Base-by-base conservation (phyloP, 139 green algal genomes). In the Marvania coccoides region DNA sequence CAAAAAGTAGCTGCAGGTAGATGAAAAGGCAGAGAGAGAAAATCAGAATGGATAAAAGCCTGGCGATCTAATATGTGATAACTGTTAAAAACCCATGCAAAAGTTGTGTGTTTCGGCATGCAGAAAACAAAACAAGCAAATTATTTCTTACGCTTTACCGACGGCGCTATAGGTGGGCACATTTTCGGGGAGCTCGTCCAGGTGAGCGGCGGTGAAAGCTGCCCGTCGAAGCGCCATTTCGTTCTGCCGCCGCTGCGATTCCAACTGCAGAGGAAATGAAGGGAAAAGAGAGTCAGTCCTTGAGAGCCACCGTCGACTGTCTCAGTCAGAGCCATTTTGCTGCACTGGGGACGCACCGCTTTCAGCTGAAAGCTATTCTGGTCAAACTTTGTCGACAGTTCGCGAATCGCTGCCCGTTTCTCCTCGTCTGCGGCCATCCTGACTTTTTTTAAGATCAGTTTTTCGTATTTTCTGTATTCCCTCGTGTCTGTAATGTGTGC, bases 191-290 rank as follows among this genome's bases (percentile, higher is more conserved):
- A 76, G 13, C n/a, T 63, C 56, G 13, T 80, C 67, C 47, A 80
- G 55, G 58, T 80, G 67, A 2, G 73, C 46, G 8, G 67, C 67
- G 1, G 73, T 80, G 53, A 76, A 69, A 6, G 73, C 73, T 33
- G 73, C 73, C 10, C 73, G 61, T 8, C 73, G 67, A 19, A 73
- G 39, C 23, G 64, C 31, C 7, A 46, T 24, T 38, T 72, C 67
- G 23, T 53, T 33, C 4, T 34, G 24, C 2, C 67, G 66, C 37
- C 38, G 37, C 37, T 72, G 61, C 33, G 36, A 45, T 35, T 80
- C 73, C 5, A 72, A 15, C 73, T 80, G 62, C 51, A 71, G 5
- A n/a, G 6, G 42, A 12, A 6, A 39, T 24, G 28, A 54, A 10
- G 6, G 10, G 19, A 51, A 19, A 51, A 51, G 19, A 51, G 19